A percentile compares a stretch with the other conserved stretches of the same genome.
Conservation (phyloP, 805 yeast species). For the Candida orba region DNA sequence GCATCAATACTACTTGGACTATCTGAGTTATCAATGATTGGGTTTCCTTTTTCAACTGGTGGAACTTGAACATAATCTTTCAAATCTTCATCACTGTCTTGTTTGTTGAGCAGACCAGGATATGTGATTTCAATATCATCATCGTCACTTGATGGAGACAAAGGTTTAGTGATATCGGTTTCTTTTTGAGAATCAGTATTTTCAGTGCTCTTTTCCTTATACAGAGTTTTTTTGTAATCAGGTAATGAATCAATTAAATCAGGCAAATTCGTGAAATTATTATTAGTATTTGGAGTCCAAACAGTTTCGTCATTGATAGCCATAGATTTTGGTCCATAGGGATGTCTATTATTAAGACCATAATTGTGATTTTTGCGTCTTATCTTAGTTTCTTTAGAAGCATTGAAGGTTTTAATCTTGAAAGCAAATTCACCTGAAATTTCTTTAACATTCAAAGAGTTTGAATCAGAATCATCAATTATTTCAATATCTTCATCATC, state of each 20-base stretch:
- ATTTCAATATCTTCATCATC: slow-evolving; percentile 15
- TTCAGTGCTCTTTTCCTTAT: slow-evolving; percentile 19
- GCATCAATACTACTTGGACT: slow-evolving; percentile 4
- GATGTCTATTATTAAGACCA: neutral
- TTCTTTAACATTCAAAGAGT: slow-evolving; percentile 40
- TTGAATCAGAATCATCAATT: slow-evolving; percentile 33
- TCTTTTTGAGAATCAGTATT: neutral
- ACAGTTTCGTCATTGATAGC: slow-evolving; percentile 20
- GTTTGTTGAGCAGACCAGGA: too few species aligned
- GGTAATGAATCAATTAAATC: slow-evolving; percentile 27
- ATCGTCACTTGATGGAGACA: too few species aligned
- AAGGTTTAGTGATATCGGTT: too few species aligned
- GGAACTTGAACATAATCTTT: slow-evolving; percentile 8
- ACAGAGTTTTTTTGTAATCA: slow-evolving; percentile 24
- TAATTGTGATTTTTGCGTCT: slow-evolving; percentile 13
- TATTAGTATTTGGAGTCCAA: slow-evolving; percentile 38
- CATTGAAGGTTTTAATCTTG: slow-evolving; percentile 34
- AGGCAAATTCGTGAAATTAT: slow-evolving; percentile 36
- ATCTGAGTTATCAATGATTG: slow-evolving; percentile 1
- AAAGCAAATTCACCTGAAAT: slow-evolving; percentile 44
- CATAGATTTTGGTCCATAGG: neutral
- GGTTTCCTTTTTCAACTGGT: neutral
- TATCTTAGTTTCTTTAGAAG: slow-evolving; percentile 17
- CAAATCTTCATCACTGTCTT: neutral
- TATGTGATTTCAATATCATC: too few species aligned